phyloP scores from a whole-genome alignment of 768 basidiomycete genomes.

The Lactarius indigo region DNA sequence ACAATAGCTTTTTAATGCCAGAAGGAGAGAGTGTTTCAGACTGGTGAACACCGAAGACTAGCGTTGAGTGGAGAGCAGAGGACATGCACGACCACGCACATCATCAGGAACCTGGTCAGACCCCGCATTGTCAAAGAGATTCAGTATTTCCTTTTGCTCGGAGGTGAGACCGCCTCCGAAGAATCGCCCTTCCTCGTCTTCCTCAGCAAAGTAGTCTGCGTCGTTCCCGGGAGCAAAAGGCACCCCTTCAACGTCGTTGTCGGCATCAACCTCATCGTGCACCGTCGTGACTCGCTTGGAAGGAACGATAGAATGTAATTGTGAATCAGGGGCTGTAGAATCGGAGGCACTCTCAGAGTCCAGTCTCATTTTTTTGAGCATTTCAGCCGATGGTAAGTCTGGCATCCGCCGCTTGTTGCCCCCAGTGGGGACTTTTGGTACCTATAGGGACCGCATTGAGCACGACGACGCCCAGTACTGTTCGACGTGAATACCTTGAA shows the following conservation, averaged over 20 bases:
- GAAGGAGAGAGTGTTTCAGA: conserved; percentile 65
- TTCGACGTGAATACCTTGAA: conserved; percentile 38
- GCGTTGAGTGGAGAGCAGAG: conserved; percentile 13
- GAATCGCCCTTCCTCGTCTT: conserved; percentile 90
- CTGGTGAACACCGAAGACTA: conserved; percentile 34
- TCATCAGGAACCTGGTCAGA: conserved; percentile 63
- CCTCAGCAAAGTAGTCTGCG: conserved; percentile 86
- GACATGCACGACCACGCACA: conserved; percentile 42
- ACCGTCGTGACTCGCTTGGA: conserved; percentile 48
- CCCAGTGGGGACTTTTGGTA: conserved; percentile 61
- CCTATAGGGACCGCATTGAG: conserved; percentile 36
- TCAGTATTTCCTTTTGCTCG: conserved; percentile 93
- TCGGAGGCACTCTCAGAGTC: conserved; percentile 35
- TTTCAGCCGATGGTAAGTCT: conserved; percentile 73
- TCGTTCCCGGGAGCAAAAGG: conserved; percentile 83
- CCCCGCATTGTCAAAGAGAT: conserved; percentile 82
- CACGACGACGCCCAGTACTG: background rate
- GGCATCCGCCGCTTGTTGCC: conserved; percentile 72
- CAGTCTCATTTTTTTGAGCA: conserved; percentile 75
- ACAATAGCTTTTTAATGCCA: conserved; percentile 66
- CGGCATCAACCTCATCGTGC: conserved; percentile 60
- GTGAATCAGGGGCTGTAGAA: conserved; percentile 3
- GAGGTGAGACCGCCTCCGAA: conserved; percentile 90
- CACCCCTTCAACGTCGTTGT: conserved; percentile 35
- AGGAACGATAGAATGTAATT: conserved; percentile 27